Conservation (phyloP, 2,329 filamentous ascomycete species). For the Phyllosticta ampelicida region DNA sequence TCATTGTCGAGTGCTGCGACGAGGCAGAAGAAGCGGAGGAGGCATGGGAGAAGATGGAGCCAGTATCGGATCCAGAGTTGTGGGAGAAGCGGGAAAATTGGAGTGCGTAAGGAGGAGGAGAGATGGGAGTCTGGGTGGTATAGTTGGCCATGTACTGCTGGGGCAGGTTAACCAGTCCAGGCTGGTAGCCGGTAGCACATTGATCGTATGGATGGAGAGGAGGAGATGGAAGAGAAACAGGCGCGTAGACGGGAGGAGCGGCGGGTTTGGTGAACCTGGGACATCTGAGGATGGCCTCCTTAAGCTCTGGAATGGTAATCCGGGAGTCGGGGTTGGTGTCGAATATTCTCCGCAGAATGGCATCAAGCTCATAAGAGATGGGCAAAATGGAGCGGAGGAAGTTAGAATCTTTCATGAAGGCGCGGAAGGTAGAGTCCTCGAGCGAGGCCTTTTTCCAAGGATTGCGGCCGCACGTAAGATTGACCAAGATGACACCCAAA, state of each 20-base stretch:
- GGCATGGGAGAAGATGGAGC: constrained; percentile 29
- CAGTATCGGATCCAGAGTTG: constrained; percentile 29
- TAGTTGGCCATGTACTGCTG: constrained; percentile 22
- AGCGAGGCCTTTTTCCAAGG: constrained; percentile 95
- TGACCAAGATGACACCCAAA: constrained; percentile 94
- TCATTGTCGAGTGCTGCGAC: constrained; percentile 1
- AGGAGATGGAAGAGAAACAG: constrained; percentile 33
- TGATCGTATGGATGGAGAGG: constrained; percentile 33
- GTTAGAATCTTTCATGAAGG: constrained; percentile 71
- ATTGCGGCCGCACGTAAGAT: constrained; percentile 94
- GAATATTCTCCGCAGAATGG: constrained; percentile 79
- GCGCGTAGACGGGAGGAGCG: constrained; percentile 31
- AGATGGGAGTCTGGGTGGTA: constrained; percentile 22
- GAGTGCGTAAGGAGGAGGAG: constrained; percentile 16
- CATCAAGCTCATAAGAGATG: constrained; percentile 77
- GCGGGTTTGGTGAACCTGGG: constrained; percentile 52
- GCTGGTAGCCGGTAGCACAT: constrained; percentile 11
- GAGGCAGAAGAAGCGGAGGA: constrained; percentile 20
- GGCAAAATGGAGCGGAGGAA: constrained; percentile 92
- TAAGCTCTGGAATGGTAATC: constrained; percentile 71
- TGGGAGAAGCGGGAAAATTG: constrained; percentile 19
- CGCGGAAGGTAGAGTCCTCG: constrained; percentile 90
- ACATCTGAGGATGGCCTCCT: constrained; percentile 65
- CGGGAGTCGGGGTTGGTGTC: constrained; percentile 72
- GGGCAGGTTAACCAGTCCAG: constrained; percentile 18